Evolutionary conservation across 225 moss, liverwort and hornwort species (phyloP), one percentile per base, ranked within the genome.

Genomic region (Physcomitrium patens): DNA sequence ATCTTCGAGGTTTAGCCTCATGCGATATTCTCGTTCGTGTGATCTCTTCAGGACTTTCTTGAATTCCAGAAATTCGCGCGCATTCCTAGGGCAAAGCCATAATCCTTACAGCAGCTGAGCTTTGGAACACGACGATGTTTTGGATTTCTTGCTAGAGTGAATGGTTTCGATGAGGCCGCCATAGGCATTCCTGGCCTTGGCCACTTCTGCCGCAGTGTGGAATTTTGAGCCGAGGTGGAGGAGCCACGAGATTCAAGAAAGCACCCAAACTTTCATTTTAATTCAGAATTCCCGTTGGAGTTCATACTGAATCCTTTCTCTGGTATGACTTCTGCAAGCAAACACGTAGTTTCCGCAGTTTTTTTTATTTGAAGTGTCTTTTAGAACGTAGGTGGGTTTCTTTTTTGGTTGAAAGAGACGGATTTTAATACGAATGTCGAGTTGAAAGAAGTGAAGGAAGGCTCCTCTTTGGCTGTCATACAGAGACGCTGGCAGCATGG

Each of bases 161-260:
- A 37, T 26, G 26, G 20, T 27, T 37, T 61, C 73, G 54, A 80
- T 77, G 80, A 67, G 80, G 49, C 63, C 75, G 9, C 62, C 78
- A 54, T 73, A 76, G 79, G 52, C 75, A 74, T 73, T 77, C 65
- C 77, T 72, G 68, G 76, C 45, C 14, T 59, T 63, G 46, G 51
- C 67, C 71, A 48, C 11, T 71, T 16, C 53, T 78, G 65, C 65
- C 26, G 8, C 16, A 6, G 7, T 15, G 47, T 8, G 55, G 47
- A 27, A 22, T 17, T 56, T 63, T 37, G 31, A 37, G 31, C 31
- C 31, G 31, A 37, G 31, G 31, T 37, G 31, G 1, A 11, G 70
- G 66, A 69, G 52, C 64, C 63, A n/a, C 19, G 24, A 9, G 61
- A 71, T 65, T 12, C 10, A 47, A 71, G 47, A 69, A 31, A 37